These are phyloP conservation scores for Aspergillus oerlinghausenensis DNA, from an alignment of 2,329 filamentous ascomycete species.

Conservation along the genomic window DNA sequence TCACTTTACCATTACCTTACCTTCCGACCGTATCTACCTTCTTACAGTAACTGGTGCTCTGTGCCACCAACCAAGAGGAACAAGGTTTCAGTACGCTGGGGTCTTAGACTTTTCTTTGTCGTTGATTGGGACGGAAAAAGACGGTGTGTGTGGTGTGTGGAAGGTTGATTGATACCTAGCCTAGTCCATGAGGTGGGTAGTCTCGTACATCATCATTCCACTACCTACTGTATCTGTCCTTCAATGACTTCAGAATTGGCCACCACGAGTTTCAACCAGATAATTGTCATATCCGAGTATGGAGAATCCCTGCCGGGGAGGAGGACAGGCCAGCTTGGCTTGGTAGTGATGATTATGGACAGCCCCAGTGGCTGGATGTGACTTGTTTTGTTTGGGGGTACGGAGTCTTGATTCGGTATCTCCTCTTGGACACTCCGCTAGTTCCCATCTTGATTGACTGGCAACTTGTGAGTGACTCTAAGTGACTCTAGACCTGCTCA, in stretches of 20 bases:
- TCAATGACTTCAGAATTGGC: neutral
- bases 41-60: neutral
- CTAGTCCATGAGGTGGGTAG: neutral
- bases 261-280: neutral
- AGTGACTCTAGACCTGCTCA: neutral
- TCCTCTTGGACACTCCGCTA: too few relatives aligned
- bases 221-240: too few relatives aligned
- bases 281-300: neutral
- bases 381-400: neutral
- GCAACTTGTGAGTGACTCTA: neutral
- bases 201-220: neutral
- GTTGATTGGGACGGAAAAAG: neutral
- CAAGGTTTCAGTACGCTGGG: neutral
- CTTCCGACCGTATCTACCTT: too few relatives aligned
- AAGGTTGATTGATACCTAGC: neutral
- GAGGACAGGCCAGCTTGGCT: too few relatives aligned
- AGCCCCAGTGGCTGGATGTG: neutral
- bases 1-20: constrained; percentile 17
- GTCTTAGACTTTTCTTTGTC: neutral
- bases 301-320: too few relatives aligned
- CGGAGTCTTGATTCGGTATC: too few relatives aligned
- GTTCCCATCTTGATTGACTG: neutral
- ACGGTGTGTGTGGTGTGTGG: neutral
- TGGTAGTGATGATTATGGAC: neutral
- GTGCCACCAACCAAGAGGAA: neutral